Evolutionary conservation across 2,329 filamentous ascomycete species (phyloP), one percentile per base, ranked within the genome.

Genomic region (Stagonosporopsis tanaceti): DNA sequence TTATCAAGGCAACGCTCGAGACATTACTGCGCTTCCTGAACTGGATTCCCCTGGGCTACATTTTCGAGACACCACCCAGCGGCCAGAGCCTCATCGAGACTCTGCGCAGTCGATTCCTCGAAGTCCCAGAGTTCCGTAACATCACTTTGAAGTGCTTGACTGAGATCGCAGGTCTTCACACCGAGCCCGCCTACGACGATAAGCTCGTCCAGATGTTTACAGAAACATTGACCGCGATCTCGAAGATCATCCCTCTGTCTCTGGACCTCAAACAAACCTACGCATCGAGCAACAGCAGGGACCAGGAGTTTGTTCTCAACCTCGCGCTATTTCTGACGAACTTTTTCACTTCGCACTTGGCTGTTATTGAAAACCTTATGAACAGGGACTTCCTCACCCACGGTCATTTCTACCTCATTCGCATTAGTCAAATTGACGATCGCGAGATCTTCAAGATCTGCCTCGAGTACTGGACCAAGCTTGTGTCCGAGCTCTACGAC

Each of bases 371-470:
- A 79, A 96, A 95, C 69, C 85, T 99, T 24, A 94, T 95, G 25
- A 98, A 98, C 79, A 87, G 89, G 66, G 95, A 99, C 71, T 99
- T 92, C 77, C 88, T 99, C 40, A 91, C 92, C 1, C 95, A 99
- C 73, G 94, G 92, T 17, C 95, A 99, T 78, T 98, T 96, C 79
- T 99, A 99, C 78, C 87, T 99, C 14, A 97, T 99, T 72, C 89
- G 94, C 62, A 97, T 99, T 77, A 97, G 93, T 45, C 93, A 99
- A 80, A 99, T 99, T 66, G 95, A 99, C 67, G 96, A 99, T 73
- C 89, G 95, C 52, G 95, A 99, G 77, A 97, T 99, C 64, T 99
- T 99, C 87, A 99, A 99, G 84, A 99, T 99, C 72, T 96, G 92
- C 75, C 83, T 99, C 61, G 96, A 99, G 77, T 99, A 99, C 81